Conservation (phyloP, 176 grass and related monocot species). For the Rhynchospora pubera region DNA sequence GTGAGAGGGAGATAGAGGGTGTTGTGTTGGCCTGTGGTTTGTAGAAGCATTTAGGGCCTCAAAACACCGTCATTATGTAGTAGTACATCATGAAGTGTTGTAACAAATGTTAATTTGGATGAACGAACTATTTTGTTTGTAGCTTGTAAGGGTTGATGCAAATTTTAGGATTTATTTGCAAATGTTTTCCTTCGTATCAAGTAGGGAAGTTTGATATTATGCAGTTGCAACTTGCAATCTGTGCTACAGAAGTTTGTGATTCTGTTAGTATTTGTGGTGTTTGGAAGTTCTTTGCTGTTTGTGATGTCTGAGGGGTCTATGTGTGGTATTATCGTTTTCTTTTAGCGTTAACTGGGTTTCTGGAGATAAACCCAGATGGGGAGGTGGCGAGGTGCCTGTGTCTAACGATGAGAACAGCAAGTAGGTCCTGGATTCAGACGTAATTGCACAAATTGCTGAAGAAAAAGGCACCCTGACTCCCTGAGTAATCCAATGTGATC, state of each 20-base stretch:
- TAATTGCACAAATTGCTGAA: slow-evolving; percentile 67
- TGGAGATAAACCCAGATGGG: slow-evolving; percentile 69
- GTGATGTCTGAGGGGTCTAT: too few relatives aligned
- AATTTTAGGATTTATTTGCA: too few relatives aligned
- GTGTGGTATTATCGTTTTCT: not conserved
- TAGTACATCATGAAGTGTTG: slow-evolving; percentile 20
- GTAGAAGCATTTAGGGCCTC: not conserved
- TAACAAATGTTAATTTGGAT: slow-evolving; percentile 13
- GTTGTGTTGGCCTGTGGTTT: not conserved
- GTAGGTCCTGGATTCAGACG: slow-evolving; percentile 77
- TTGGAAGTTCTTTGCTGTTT: not conserved
- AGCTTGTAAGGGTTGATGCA: not conserved
- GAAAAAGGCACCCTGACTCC: slow-evolving; percentile 66
- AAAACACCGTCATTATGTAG: not conserved
- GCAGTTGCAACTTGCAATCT: not conserved
- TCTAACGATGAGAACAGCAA: slow-evolving; percentile 51
- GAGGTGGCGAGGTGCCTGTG: slow-evolving; percentile 86
- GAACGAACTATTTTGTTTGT: not conserved
- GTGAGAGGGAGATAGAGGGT: not conserved
- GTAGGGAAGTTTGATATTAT: not conserved
- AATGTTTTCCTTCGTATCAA: not conserved
- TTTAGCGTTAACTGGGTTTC: slow-evolving; percentile 38
- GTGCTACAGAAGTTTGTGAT: not conserved
- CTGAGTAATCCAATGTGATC: slow-evolving; percentile 49
- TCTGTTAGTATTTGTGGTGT: not conserved